These are phyloP conservation scores for Xylaria multiplex DNA, from an alignment of 2,329 filamentous ascomycete genomes.

Conservation along the genomic window DNA sequence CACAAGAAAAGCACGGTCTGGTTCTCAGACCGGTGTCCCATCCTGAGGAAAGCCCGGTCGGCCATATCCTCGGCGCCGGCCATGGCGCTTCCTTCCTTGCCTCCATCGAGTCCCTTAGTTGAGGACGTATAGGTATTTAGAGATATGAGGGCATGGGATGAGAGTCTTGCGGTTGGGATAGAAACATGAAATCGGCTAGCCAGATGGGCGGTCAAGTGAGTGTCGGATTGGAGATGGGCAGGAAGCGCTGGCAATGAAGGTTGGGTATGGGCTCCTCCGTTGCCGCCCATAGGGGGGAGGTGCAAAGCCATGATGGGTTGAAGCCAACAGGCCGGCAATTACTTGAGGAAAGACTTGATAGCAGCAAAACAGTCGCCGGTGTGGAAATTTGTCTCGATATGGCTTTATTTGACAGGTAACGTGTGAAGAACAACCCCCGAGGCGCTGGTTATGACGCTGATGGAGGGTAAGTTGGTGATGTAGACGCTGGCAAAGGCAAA, in stretches of 20 bases:
- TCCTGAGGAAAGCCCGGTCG: slow-evolving; percentile 81
- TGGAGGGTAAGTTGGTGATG: background rate
- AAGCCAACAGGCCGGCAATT: slow-evolving; percentile 40
- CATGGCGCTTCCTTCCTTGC: slow-evolving; percentile 90
- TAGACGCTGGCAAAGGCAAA: slow-evolving; percentile 7
- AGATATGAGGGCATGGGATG: slow-evolving; percentile 89
- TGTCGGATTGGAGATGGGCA: slow-evolving; percentile 81
- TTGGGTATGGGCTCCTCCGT: slow-evolving; percentile 77
- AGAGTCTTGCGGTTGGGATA: slow-evolving; percentile 86
- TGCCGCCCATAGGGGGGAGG: slow-evolving; percentile 60
- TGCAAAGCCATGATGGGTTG: slow-evolving; percentile 68
- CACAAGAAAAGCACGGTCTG: slow-evolving; percentile 94
- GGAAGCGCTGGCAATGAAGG: slow-evolving; percentile 89
- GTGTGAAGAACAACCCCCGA: slow-evolving; percentile 8
- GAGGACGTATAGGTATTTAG: slow-evolving; percentile 96
- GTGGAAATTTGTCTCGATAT: slow-evolving; percentile 10
- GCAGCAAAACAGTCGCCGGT: slow-evolving; percentile 29
- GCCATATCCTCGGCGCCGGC: slow-evolving; percentile 93
- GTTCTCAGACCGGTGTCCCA: slow-evolving; percentile 90
- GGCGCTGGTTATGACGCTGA: slow-evolving; percentile 26
- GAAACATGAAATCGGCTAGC: slow-evolving; percentile 92
- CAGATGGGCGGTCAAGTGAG: slow-evolving; percentile 82
- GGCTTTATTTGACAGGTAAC: background rate
- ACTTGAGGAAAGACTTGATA: slow-evolving; percentile 34
- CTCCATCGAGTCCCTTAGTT: slow-evolving; percentile 87